A percentile compares a stretch with the other conserved stretches of the same genome.
Evolutionary conservation across 306 rosid genomes (phyloP).

Genomic region (Canavalia gladiata): DNA sequence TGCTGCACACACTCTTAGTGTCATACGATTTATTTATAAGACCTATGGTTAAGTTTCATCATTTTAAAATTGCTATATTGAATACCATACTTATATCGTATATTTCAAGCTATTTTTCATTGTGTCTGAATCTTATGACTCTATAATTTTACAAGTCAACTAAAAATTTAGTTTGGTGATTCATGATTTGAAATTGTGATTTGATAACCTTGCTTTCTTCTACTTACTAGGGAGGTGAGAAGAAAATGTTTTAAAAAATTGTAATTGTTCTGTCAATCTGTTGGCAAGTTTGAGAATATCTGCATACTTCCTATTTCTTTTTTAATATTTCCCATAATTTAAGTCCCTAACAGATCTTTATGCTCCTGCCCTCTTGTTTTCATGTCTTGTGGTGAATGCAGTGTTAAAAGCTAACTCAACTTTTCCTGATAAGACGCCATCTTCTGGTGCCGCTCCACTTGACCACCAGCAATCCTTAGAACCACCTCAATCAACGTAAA

Average conservation of each 20-base stretch:
- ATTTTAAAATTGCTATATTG: too few species aligned
- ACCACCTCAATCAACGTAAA: conserved; percentile 83
- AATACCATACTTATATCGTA: too few species aligned
- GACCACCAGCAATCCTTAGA: conserved; percentile 83
- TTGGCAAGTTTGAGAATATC: not conserved
- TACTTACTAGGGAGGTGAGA: not conserved
- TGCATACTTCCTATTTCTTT: conserved; percentile 22
- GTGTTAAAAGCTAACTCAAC: conserved; percentile 85
- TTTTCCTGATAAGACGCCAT: conserved; percentile 69
- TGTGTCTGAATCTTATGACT: too few species aligned
- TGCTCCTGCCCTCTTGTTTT: not conserved
- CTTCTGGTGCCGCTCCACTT: conserved; percentile 70
- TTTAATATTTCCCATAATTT: conserved; percentile 11
- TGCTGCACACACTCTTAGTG: too few species aligned
- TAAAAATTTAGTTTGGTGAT: too few species aligned
- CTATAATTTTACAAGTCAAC: too few species aligned
- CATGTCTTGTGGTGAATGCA: conserved; percentile 53
- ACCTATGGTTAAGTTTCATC: too few species aligned
- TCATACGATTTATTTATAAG: too few species aligned
- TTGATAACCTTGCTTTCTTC: not conserved
- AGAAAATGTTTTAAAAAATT: not conserved
- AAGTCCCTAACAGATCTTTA: conserved; percentile 25
- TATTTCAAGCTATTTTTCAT: too few species aligned
- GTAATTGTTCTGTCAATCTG: not conserved
- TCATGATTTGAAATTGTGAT: too few species aligned